Conservation (phyloP, 73 alveolate species). For the Paramecium tetraurelia region DNA sequence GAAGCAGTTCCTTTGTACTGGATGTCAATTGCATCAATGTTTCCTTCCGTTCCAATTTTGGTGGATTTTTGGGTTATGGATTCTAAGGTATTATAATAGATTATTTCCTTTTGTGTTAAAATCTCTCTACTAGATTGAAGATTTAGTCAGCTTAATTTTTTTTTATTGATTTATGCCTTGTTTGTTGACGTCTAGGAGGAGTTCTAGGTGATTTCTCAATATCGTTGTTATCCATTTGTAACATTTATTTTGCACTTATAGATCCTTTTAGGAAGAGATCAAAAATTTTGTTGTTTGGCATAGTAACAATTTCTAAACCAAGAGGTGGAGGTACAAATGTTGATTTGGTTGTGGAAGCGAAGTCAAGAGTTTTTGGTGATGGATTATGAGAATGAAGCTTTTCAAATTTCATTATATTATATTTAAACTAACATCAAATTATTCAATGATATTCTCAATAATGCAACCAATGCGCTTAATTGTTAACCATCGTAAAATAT, state of each 20-base stretch:
- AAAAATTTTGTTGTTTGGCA: background rate
- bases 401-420: background rate
- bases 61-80: background rate
- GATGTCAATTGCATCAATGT: background rate
- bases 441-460: background rate
- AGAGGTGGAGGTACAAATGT: constrained; percentile 34
- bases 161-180: background rate
- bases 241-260: background rate
- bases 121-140: background rate
- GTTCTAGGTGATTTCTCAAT: background rate
- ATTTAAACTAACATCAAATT: background rate
- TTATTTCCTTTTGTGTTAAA: background rate
- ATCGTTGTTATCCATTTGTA: background rate
- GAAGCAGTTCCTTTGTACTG: background rate
- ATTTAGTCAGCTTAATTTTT: background rate
- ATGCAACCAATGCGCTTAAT: background rate
- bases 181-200: background rate
- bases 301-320: background rate
- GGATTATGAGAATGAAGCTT: background rate
- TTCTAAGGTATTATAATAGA: background rate
- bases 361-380: background rate
- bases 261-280: background rate
- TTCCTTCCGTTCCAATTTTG: background rate
- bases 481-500: background rate
- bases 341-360: background rate